Percentiles rank a stretch among this genome's conserved stretches.
Evolutionary conservation across 352 stramenopile genomes (phyloP).

Genomic region (Phytophthora uliginosa): DNA sequence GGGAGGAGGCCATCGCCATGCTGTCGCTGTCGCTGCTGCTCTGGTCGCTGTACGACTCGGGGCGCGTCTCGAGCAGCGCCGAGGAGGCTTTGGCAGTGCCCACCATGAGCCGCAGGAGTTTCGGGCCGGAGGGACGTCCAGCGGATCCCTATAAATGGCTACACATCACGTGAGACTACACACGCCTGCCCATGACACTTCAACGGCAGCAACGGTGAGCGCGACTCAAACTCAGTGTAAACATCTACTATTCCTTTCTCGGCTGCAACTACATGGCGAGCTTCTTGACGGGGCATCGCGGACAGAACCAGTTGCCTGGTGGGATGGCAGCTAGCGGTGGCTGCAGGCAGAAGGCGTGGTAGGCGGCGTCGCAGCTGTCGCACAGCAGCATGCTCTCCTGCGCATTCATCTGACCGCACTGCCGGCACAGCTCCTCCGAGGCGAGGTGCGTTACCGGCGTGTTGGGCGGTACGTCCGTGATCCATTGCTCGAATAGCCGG

Average conservation of each 20-base stretch:
- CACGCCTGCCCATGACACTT: neutral
- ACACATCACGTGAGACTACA: slow-evolving; percentile 4
- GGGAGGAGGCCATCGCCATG: slow-evolving; percentile 11
- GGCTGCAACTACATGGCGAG: slow-evolving; percentile 34
- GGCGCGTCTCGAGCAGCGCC: slow-evolving; percentile 20
- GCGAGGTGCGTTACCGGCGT: slow-evolving; percentile 65
- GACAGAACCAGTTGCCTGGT: slow-evolving; percentile 85
- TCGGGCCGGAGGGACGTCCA: slow-evolving; percentile 21
- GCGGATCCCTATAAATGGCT: slow-evolving; percentile 35
- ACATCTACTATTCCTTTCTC: slow-evolving; percentile 14
- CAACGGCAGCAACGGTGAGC: neutral
- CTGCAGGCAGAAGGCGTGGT: slow-evolving; percentile 86
- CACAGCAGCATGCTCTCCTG: slow-evolving; percentile 86
- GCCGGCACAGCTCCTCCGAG: slow-evolving; percentile 77
- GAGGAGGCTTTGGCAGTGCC: slow-evolving; percentile 27
- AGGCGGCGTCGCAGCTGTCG: slow-evolving; percentile 87
- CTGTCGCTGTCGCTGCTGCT: slow-evolving; percentile 23
- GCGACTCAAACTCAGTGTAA: slow-evolving; percentile 48
- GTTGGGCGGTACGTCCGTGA: slow-evolving; percentile 59
- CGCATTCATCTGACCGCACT: slow-evolving; percentile 70
- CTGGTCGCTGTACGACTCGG: slow-evolving; percentile 22
- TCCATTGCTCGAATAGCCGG: slow-evolving; percentile 84
- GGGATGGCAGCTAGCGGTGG: slow-evolving; percentile 73
- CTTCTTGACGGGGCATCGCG: slow-evolving; percentile 67
- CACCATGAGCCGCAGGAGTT: slow-evolving; percentile 28